phyloP scores from a whole-genome alignment of 345 rosid genomes.

The Citrus unshiu region DNA sequence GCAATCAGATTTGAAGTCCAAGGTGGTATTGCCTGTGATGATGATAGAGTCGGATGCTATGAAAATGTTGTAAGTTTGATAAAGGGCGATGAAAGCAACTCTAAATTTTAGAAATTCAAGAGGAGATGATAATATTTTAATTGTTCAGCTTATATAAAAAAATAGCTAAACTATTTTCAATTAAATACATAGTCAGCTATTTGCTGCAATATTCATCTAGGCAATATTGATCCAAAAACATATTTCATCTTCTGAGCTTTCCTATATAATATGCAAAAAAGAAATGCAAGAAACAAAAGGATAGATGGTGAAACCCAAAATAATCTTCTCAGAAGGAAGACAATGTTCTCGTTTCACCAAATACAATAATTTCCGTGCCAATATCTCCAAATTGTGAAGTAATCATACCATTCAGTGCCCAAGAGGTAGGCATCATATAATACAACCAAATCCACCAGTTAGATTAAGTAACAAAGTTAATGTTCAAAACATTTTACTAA shows the following conservation, averaged over 20 bases:
- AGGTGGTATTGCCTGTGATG: too few relatives aligned
- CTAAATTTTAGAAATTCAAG: too few relatives aligned
- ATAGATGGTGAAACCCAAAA: slow-evolving; percentile 49
- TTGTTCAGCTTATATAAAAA: too few relatives aligned
- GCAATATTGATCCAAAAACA: not conserved
- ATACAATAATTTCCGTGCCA: slow-evolving; percentile 33
- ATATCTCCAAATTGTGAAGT: slow-evolving; percentile 76
- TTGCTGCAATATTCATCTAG: too few relatives aligned
- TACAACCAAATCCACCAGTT: slow-evolving; percentile 83
- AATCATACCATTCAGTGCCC: slow-evolving; percentile 57
- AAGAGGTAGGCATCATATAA: slow-evolving; percentile 58
- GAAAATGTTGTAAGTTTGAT: too few relatives aligned
- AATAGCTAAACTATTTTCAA: too few relatives aligned
- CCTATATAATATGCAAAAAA: slow-evolving; percentile 53
- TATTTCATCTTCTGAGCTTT: slow-evolving; percentile 44
- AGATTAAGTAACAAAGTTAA: slow-evolving; percentile 8
- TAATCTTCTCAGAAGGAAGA: slow-evolving; percentile 45
- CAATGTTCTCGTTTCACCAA: slow-evolving; percentile 42
- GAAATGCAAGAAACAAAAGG: slow-evolving; percentile 53
- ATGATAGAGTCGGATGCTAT: too few relatives aligned
- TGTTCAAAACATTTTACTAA: not conserved
- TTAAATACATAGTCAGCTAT: too few relatives aligned
- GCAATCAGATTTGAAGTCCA: too few relatives aligned
- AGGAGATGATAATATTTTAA: too few relatives aligned
- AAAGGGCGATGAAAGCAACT: too few relatives aligned